A percentile compares a stretch with the other conserved stretches of the same genome.
phyloP scores from a whole-genome alignment of 179 eudicot genomes.

The Gypsophila paniculata region DNA sequence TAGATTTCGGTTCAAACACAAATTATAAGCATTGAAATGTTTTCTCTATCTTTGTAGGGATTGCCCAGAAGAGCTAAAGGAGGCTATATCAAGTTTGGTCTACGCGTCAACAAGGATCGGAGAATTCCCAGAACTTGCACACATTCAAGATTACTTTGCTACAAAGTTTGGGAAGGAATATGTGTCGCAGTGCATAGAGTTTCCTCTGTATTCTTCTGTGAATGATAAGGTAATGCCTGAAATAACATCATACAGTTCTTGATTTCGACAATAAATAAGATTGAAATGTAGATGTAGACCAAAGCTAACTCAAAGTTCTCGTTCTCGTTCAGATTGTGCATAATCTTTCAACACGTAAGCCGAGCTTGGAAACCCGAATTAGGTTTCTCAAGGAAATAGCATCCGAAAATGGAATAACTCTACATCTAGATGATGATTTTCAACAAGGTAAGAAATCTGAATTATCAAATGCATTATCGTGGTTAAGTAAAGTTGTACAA shows the following conservation, averaged over 20 bases:
- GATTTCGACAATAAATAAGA: background rate
- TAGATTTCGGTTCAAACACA: background rate
- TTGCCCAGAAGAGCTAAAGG: constrained; percentile 58
- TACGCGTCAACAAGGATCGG: constrained; percentile 65
- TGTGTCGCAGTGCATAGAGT: constrained; percentile 37
- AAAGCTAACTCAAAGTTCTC: constrained; percentile 5
- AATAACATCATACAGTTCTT: background rate
- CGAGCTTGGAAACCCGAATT: constrained; percentile 37
- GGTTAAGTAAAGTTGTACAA: background rate
- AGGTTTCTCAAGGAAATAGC: constrained; percentile 43
- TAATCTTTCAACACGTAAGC: constrained; percentile 35
- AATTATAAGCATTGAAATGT: background rate
- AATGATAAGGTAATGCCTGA: constrained; percentile 42
- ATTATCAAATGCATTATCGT: background rate
- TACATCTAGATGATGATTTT: constrained; percentile 20
- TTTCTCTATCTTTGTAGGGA: constrained; percentile 31
- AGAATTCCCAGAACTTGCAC: constrained; percentile 63
- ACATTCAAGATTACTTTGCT: constrained; percentile 43
- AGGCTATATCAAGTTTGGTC: constrained; percentile 58
- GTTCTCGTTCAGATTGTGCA: constrained; percentile 36
- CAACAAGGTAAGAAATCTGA: constrained; percentile 4
- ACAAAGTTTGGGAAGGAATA: constrained; percentile 53
- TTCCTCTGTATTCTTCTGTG: constrained; percentile 45
- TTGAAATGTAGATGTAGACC: background rate
- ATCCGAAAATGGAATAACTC: constrained; percentile 34